A percentile compares a stretch with the other conserved stretches of the same genome.
These are phyloP conservation scores for Malus hybrid DNA, from an alignment of 331 rosid genomes.

Conservation along the genomic window DNA sequence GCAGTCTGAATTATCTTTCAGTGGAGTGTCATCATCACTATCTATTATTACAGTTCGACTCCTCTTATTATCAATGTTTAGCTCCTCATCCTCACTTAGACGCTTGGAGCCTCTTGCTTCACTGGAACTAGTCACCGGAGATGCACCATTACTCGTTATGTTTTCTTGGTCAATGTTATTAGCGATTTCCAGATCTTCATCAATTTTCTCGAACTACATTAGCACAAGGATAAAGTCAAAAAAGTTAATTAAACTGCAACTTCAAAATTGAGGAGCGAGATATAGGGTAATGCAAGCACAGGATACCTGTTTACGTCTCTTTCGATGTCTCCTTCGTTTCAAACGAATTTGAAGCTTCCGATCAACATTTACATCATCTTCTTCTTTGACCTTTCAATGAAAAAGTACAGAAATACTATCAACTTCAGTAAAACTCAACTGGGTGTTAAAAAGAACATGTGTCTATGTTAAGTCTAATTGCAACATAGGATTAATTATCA, in stretches of 20 bases:
- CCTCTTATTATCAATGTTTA: constrained; percentile 44
- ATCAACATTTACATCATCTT: constrained; percentile 77
- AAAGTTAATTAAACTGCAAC: background rate
- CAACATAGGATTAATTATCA: background rate
- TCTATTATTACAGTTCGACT: constrained; percentile 28
- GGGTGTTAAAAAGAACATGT: background rate
- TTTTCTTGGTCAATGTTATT: constrained; percentile 31
- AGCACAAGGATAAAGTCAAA: background rate
- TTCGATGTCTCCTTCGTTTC: constrained; percentile 61
- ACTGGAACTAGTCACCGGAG: constrained; percentile 23
- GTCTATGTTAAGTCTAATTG: background rate
- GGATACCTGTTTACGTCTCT: constrained; percentile 58
- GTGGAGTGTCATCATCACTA: constrained; percentile 31
- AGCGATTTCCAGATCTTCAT: constrained; percentile 32
- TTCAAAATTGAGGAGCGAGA: background rate
- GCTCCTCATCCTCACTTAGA: constrained; percentile 34
- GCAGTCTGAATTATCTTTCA: constrained; percentile 29
- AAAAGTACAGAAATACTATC: background rate
- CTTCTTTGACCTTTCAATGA: constrained; percentile 76
- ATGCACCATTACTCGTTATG: constrained; percentile 16
- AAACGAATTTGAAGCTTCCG: constrained; percentile 61
- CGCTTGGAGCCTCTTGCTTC: constrained; percentile 71
- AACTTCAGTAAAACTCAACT: background rate
- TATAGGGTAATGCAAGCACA: constrained; percentile 5
- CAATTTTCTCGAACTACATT: constrained; percentile 1